Base-by-base conservation (phyloP, 2,329 filamentous ascomycete genomes). In the Zymoseptoria tritici region DNA sequence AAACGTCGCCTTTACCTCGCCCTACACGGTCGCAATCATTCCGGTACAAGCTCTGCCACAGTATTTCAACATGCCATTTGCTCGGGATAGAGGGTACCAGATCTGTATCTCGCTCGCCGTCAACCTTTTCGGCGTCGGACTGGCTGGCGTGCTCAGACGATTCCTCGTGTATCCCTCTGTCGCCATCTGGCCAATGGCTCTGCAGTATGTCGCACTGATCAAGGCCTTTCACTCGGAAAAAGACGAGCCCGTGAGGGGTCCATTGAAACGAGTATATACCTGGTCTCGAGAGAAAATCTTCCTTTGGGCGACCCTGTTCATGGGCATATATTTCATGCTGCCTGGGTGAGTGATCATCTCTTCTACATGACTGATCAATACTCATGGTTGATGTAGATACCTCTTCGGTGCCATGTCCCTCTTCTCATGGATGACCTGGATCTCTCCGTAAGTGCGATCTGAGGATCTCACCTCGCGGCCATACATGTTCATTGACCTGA, bases 141-240 rank as follows among this genome's bases (percentile, higher is more conserved):
- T 95, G 71, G 90, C 90, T 55, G 90, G 90, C 2, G 78, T 95
- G 51, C 88, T 89, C 1, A 81, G 90, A 58, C 84, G 89, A 55
- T 93, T 91, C 70, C 80, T 95, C 5, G 90, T 95, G 36, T 84
- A 89, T 20, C 90, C 90, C 0, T 89, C 88, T 63, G 88, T 89
- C 60, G 94, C 95, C 89, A 91, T 95, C 50, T 95, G 90, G 90
- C 90, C 90, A 11, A 57, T 29, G n/a, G 50, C 49, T 6, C 54
- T 59, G 20, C 52, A 36, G 6, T 53, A 53, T 8, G 55, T 58
- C 22, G 60, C 60, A 7, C 31, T 61, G 52, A 61, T 52, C 49
- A 61, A 54, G 19, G 31, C 59, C 6, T 24, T 61, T 8, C 59
- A 61, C 56, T 31, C 57, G 22, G 46, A 52, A 49, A 51, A 20